These are phyloP conservation scores for Lipomyces japonicus DNA, from an alignment of 805 yeast genomes.

Conservation along the genomic window DNA sequence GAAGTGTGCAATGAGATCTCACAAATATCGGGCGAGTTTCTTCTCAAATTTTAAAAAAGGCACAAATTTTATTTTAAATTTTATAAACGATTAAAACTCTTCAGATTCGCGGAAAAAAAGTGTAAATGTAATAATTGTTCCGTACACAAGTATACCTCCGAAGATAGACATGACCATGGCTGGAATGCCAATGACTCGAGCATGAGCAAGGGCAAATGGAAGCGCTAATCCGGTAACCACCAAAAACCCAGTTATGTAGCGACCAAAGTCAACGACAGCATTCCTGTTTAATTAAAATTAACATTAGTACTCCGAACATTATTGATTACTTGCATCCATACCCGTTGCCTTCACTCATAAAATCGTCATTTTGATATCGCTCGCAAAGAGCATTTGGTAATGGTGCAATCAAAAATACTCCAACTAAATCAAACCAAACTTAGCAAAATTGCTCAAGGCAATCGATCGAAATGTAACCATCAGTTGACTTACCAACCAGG, in stretches of 20 bases:
- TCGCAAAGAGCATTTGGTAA: constrained; percentile 62
- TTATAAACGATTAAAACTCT: constrained; percentile 39
- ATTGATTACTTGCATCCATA: constrained; percentile 29
- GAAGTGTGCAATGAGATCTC: too few species aligned
- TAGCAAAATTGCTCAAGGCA: neutral
- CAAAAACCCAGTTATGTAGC: constrained; percentile 72
- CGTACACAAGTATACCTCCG: constrained; percentile 83
- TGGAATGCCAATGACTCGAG: constrained; percentile 59
- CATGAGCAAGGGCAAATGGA: constrained; percentile 75
- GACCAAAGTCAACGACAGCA: constrained; percentile 68
- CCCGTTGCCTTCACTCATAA: constrained; percentile 54
- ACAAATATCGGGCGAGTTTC: too few species aligned
- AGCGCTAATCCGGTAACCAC: constrained; percentile 70
- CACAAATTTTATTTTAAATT: too few species aligned
- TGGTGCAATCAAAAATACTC: constrained; percentile 66
- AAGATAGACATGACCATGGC: constrained; percentile 73
- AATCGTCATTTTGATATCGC: constrained; percentile 51
- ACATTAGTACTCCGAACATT: neutral
- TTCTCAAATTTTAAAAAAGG: too few species aligned
- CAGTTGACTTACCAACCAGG: constrained; percentile 50
- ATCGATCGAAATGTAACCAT: constrained; percentile 12
- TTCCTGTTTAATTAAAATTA: constrained; percentile 27
- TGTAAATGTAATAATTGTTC: constrained; percentile 77
- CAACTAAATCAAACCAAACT: constrained; percentile 38
- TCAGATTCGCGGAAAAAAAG: constrained; percentile 59